Percentiles rank a stretch among this genome's conserved stretches.
These are phyloP conservation scores for Calonectria pseudoreteaudii DNA, from an alignment of 2,329 filamentous ascomycete species.

Conservation along the genomic window DNA sequence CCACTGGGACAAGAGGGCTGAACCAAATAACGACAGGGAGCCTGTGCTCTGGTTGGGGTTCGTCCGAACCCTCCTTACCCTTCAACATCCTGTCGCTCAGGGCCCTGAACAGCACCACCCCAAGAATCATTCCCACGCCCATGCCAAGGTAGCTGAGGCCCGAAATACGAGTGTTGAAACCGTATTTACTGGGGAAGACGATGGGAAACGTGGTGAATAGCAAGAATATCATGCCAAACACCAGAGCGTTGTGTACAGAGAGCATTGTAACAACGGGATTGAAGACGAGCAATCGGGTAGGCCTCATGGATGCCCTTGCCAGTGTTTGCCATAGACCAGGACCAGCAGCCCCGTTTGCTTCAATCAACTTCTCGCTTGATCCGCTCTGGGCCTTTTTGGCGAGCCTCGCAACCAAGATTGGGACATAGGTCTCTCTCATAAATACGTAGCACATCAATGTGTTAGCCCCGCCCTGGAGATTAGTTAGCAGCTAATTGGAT, in stretches of 20 bases:
- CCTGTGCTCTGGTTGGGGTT: neutral
- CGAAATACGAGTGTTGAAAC: neutral
- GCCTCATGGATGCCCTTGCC: neutral
- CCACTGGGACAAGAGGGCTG: neutral
- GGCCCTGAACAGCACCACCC: neutral
- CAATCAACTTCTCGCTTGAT: neutral
- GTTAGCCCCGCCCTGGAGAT: neutral
- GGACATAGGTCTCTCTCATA: neutral
- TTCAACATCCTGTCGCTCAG: neutral
- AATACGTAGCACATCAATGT: neutral
- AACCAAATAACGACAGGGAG: neutral
- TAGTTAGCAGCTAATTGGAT: neutral
- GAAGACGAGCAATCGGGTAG: neutral
- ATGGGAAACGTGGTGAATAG: neutral
- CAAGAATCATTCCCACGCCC: neutral
- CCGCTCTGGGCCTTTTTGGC: neutral
- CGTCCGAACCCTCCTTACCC: neutral
- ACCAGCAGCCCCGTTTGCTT: neutral
- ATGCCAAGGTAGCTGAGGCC: neutral
- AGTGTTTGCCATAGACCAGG: neutral
- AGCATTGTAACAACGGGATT: neutral
- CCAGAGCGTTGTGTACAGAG: neutral
- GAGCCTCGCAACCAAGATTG: neutral
- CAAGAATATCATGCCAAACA: neutral
- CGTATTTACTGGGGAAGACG: neutral